Evolutionary conservation across 1,284 basidiomycete species (phyloP).

Genomic region (Trametes sp.): DNA sequence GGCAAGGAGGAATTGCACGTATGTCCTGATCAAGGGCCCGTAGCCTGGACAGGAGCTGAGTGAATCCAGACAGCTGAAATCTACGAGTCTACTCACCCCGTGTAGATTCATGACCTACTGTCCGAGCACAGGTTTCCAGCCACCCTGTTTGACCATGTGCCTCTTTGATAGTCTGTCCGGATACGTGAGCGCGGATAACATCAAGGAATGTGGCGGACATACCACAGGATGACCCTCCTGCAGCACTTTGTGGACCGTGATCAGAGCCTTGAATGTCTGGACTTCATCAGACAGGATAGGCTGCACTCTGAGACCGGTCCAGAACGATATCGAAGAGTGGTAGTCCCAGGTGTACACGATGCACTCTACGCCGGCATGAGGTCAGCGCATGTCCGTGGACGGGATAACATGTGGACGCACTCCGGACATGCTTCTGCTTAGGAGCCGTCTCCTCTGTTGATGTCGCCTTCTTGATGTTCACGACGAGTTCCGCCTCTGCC

Average conservation of each 20-base stretch:
- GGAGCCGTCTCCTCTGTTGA: slow-evolving; percentile 91
- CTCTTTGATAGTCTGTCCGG: slow-evolving; percentile 86
- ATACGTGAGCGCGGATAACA: slow-evolving; percentile 1
- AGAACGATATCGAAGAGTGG: slow-evolving; percentile 95
- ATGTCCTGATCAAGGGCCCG: slow-evolving; percentile 89
- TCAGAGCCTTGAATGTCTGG: slow-evolving; percentile 96
- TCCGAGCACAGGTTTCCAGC: slow-evolving; percentile 94
- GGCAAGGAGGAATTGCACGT: slow-evolving; percentile 93
- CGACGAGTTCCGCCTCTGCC: slow-evolving; percentile 89
- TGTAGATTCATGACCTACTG: slow-evolving; percentile 80
- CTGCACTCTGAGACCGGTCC: slow-evolving; percentile 94
- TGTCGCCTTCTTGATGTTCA: slow-evolving; percentile 97
- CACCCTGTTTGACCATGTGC: slow-evolving; percentile 96
- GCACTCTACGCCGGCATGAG: slow-evolving; percentile 66
- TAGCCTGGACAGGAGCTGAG: slow-evolving; percentile 67
- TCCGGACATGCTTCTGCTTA: slow-evolving; percentile 97
- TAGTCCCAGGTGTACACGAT: slow-evolving; percentile 99
- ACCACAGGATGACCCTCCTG: slow-evolving; percentile 96
- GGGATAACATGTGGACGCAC: slow-evolving; percentile 59
- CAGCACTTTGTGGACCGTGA: slow-evolving; percentile 94
- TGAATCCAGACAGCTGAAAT: not conserved
- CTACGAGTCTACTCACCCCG: slow-evolving; percentile 60
- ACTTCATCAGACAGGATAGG: slow-evolving; percentile 95
- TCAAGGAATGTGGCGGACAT: slow-evolving; percentile 42
- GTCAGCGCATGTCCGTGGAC: not conserved